Base-by-base conservation (phyloP, 306 rosid genomes). In the Biancaea sappan region DNA sequence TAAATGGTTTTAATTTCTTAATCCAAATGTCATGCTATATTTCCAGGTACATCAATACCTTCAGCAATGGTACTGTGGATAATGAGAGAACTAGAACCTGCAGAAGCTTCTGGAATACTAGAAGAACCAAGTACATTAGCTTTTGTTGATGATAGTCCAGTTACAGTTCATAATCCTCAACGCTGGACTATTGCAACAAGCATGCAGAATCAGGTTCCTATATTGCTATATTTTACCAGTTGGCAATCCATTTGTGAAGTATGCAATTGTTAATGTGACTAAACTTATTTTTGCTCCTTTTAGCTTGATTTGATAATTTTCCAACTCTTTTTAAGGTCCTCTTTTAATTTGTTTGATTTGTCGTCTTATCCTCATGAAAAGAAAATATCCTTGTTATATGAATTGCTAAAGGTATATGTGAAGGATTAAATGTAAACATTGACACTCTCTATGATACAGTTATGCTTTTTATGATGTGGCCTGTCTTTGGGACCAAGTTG, bases 21-120 rank as follows among this genome's bases (percentile, higher is more conserved):
- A 25, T 81, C 83, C 73, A 47, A 81, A 64, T 74, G 51, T 35
- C 63, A 19, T 25, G 15, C 51, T 63, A 81, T 72, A 66, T 56
- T 82, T 79, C 79, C 86, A 94, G 98, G 98, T 83, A 84, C 93
- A 69, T 86, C 94, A 50, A 80, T 90, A 76, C 97, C 98, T 14
- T 94, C 96, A 54, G 93, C 90, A 24, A 78, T 84, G 69, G 72
- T 94, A 34, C 68, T 94, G 77, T 94, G 97, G 97, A 86, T 85
- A 78, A 87, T 86, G 95, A 86, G 96, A 84, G 98, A 94, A 79
- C 74, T 87, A 77, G 97, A 97, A 8, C 88, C 86, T 10, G 47
- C 72, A 9, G 77, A 84, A 81, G 67, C 86, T 63, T 62, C 74
- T 83, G 76, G 74, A 60, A 25, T 64, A 60, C 80, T 32, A 32